These are phyloP conservation scores for Aaosphaeria pasadenensis DNA, from an alignment of 2,329 filamentous ascomycete species.

Conservation along the genomic window DNA sequence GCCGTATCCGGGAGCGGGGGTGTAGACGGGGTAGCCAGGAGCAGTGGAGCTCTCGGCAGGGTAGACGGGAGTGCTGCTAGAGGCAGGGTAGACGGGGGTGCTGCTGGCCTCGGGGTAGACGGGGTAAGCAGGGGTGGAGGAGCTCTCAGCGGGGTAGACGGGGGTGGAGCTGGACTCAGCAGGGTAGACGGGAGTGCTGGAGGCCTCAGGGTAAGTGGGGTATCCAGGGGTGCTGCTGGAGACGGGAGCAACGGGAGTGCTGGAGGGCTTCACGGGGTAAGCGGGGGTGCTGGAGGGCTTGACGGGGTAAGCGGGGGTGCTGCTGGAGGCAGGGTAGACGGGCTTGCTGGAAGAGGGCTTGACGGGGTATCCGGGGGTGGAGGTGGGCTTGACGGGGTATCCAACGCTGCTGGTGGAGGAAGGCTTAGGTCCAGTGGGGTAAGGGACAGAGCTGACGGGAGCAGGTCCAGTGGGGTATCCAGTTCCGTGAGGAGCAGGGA, in stretches of 20 bases:
- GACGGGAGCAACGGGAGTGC: background rate
- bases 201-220: background rate
- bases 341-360: background rate
- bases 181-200: background rate
- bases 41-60: background rate
- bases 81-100: conserved; percentile 7
- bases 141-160: conserved; percentile 20
- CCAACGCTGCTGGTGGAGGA: no score
- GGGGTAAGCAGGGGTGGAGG: conserved; percentile 1
- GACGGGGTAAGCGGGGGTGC: no score
- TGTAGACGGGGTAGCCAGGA: no score
- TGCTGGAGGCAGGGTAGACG: background rate
- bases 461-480: conserved; percentile 3
- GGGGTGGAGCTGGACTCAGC: conserved; percentile 5
- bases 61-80: background rate
- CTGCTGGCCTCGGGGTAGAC: conserved; percentile 10
- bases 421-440: no score
- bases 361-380: no score
- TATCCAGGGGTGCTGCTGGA: conserved; percentile 1
- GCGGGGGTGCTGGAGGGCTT: no score
- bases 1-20: no score
- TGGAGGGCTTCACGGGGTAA: background rate
- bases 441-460: background rate
- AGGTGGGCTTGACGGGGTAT: background rate
- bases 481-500: conserved; percentile 1